Conservation (phyloP, 2,329 filamentous ascomycete species). For the Tetracladium maxilliforme region DNA sequence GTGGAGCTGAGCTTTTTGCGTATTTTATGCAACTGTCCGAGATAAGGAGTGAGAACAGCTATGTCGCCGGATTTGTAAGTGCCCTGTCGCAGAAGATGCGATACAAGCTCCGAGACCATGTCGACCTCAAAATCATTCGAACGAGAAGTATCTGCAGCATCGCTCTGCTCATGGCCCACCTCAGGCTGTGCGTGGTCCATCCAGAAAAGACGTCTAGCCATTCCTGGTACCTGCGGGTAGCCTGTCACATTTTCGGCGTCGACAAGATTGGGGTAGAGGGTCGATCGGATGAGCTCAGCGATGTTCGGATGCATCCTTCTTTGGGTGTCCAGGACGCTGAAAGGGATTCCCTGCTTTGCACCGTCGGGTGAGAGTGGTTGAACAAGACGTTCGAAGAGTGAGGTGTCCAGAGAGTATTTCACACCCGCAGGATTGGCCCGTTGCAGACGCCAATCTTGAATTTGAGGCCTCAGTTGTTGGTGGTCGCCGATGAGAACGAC, state of each 20-base stretch:
- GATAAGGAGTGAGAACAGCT: constrained; percentile 54
- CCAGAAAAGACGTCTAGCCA: constrained; percentile 43
- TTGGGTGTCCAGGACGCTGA: constrained; percentile 36
- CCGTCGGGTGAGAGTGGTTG: too few relatives aligned
- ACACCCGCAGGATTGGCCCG: constrained; percentile 12
- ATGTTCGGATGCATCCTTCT: constrained; percentile 52
- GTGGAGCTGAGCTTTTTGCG: constrained; percentile 24
- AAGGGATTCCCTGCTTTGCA: constrained; percentile 9
- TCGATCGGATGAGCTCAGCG: constrained; percentile 37
- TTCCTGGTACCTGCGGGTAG: constrained; percentile 34
- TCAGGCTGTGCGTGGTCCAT: constrained; percentile 40
- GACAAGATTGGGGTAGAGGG: constrained; percentile 38
- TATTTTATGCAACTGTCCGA: constrained; percentile 39
- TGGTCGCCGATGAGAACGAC: constrained; percentile 27
- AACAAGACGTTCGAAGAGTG: constrained; percentile 35
- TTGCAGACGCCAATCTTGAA: constrained; percentile 8
- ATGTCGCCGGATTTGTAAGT: constrained; percentile 45
- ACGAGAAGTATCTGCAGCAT: constrained; percentile 24
- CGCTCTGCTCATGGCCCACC: constrained; percentile 14
- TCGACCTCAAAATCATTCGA: constrained; percentile 48
- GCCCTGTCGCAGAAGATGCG: constrained; percentile 52
- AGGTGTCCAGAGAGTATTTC: constrained; percentile 28
- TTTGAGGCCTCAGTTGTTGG: constrained; percentile 20
- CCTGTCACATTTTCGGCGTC: constrained; percentile 26
- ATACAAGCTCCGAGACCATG: constrained; percentile 47